These are phyloP conservation scores for Trametes cubensis DNA, from an alignment of 768 basidiomycete genomes.

Conservation along the genomic window DNA sequence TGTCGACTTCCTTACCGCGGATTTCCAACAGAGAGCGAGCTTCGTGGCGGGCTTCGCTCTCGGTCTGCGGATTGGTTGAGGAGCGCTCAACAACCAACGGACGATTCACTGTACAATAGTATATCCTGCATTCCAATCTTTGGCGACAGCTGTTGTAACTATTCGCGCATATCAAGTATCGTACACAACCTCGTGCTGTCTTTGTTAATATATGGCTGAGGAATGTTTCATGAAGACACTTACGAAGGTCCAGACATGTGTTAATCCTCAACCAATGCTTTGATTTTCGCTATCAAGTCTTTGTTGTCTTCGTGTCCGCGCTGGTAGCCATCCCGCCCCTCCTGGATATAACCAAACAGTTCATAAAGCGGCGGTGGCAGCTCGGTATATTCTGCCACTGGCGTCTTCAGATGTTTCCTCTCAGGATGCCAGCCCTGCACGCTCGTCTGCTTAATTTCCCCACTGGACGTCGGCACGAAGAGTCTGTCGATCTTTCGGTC, in stretches of 20 bases:
- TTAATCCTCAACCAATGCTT: slow-evolving; percentile 16
- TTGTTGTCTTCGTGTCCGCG: slow-evolving; percentile 17
- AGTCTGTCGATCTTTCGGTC: slow-evolving; percentile 27
- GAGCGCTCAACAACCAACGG: neutral
- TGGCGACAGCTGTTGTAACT: no score
- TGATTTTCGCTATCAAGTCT: slow-evolving; percentile 19
- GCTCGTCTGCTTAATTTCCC: slow-evolving; percentile 23
- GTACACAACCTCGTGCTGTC: neutral
- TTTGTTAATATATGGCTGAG: neutral
- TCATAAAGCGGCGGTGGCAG: slow-evolving; percentile 26
- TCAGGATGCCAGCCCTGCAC: slow-evolving; percentile 29
- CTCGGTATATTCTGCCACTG: slow-evolving; percentile 22
- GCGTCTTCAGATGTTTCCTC: slow-evolving; percentile 20
- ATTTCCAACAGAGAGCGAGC: slow-evolving; percentile 89
- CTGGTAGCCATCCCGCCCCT: slow-evolving; percentile 22
- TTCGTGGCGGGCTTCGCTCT: slow-evolving; percentile 84
- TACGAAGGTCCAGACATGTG: neutral
- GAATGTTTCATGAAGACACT: neutral
- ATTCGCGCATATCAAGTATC: neutral
- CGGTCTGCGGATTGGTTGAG: slow-evolving; percentile 77
- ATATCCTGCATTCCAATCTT: neutral
- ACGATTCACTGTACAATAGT: slow-evolving; percentile 12
- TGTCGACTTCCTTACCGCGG: slow-evolving; percentile 83
- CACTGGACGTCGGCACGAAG: slow-evolving; percentile 16
- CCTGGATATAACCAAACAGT: slow-evolving; percentile 24